A percentile compares a stretch with the other conserved stretches of the same genome.
phyloP scores from a whole-genome alignment of 2,329 filamentous ascomycete species.

The Penicillium sp. region DNA sequence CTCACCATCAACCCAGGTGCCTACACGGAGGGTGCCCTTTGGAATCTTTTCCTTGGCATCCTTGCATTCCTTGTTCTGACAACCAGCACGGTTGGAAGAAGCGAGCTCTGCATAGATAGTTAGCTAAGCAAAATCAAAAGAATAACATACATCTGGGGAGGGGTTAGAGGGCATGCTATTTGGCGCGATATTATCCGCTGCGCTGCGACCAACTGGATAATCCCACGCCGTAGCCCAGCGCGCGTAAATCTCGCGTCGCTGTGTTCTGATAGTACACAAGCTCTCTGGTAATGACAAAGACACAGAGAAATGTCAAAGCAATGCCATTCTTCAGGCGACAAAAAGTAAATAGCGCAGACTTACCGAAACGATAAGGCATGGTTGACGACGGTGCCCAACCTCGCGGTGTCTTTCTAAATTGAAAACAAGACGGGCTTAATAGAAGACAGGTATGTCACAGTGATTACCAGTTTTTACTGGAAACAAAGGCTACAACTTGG shows the following conservation, averaged over 20 bases:
- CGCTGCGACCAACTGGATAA: background rate
- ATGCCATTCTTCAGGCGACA: background rate
- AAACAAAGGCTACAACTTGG: background rate
- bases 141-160: background rate
- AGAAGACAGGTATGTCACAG: background rate
- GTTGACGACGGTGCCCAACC: background rate
- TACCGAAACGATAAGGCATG: constrained; percentile 29
- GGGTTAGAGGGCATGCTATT: background rate
- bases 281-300: background rate
- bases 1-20: constrained; percentile 66
- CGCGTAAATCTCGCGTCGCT: background rate
- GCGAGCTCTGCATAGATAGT: constrained; percentile 60
- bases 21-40: constrained; percentile 79
- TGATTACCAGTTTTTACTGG: background rate
- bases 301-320: background rate
- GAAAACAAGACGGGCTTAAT: background rate
- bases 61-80: constrained; percentile 73
- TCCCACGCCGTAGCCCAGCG: background rate
- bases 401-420: background rate
- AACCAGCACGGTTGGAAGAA: constrained; percentile 70
- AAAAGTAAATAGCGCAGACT: constrained; percentile 2
- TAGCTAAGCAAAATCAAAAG: constrained; percentile 7
- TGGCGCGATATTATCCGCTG: background rate
- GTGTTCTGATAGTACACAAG: background rate
- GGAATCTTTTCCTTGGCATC: constrained; percentile 66